Percentiles rank a stretch among this genome's conserved stretches.
Evolutionary conservation across 768 basidiomycete genomes (phyloP).

Genomic region (Tricholoma sp.): DNA sequence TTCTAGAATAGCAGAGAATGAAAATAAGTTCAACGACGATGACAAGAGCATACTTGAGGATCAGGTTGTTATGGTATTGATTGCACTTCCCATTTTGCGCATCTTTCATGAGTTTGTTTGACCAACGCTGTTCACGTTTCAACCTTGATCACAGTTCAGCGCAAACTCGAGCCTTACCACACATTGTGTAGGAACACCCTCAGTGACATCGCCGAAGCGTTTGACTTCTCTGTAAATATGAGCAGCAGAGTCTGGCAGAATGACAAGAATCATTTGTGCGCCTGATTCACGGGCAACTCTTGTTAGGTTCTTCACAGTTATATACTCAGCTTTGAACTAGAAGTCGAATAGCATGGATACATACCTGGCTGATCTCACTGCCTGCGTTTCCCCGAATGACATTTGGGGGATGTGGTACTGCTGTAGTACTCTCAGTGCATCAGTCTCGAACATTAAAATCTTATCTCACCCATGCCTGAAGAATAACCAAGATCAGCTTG

Average conservation of each 20-base stretch:
- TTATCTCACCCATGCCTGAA: slow-evolving; percentile 13
- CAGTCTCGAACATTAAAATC: background rate
- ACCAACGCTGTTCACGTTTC: slow-evolving; percentile 20
- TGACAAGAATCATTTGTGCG: slow-evolving; percentile 20
- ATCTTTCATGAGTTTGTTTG: slow-evolving; percentile 16
- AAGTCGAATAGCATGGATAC: background rate
- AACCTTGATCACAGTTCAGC: background rate
- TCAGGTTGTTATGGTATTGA: slow-evolving; percentile 61
- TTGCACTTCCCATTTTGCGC: slow-evolving; percentile 15
- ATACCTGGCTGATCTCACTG: slow-evolving; percentile 4
- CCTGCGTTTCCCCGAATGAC: slow-evolving; percentile 3
- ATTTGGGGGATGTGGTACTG: slow-evolving; percentile 2
- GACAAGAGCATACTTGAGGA: slow-evolving; percentile 43
- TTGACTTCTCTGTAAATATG: slow-evolving; percentile 25
- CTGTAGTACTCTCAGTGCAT: background rate
- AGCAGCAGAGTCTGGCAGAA: slow-evolving; percentile 26
- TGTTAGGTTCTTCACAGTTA: slow-evolving; percentile 6
- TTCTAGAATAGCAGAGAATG: slow-evolving; percentile 28
- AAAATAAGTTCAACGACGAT: background rate
- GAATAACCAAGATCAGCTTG: background rate
- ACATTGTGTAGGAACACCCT: slow-evolving; percentile 61
- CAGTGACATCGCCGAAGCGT: slow-evolving; percentile 34
- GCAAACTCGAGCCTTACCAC: slow-evolving; percentile 34
- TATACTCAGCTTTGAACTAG: background rate
- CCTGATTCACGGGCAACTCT: slow-evolving; percentile 2